These are phyloP conservation scores for Helotiales sp. DNA, from an alignment of 2,329 filamentous ascomycete genomes.

Conservation along the genomic window DNA sequence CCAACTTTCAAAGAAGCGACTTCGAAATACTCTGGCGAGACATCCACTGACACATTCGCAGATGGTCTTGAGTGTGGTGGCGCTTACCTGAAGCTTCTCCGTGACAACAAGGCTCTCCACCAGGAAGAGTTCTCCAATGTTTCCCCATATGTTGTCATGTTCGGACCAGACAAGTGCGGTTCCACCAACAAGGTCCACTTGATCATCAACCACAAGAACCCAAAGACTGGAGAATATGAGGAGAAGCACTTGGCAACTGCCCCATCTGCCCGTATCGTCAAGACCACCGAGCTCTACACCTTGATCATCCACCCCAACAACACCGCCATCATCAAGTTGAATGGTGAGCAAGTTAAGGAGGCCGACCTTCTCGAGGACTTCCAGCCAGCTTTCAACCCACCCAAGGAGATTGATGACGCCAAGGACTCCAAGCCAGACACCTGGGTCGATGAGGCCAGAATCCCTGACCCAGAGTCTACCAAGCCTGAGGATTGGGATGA, in stretches of 20 bases:
- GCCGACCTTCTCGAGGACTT: constrained; percentile 96
- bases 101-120: constrained; percentile 96
- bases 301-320: constrained; percentile 96
- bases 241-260: constrained; percentile 95
- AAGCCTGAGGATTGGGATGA: constrained; percentile 99
- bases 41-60: constrained; percentile 49
- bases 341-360: constrained; percentile 85
- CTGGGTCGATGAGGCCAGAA: constrained; percentile 94
- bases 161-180: constrained; percentile 98
- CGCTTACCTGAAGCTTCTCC: constrained; percentile 98
- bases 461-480: constrained; percentile 87
- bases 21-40: background rate
- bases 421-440: constrained; percentile 92
- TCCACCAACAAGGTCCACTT: constrained; percentile 98
- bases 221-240: constrained; percentile 99
- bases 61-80: constrained; percentile 97
- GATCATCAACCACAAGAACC: constrained; percentile 99
- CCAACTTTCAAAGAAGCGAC: background rate
- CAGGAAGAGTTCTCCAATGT: constrained; percentile 97
- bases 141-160: constrained; percentile 99
- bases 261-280: constrained; percentile 84
- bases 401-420: constrained; percentile 91
- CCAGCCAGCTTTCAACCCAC: constrained; percentile 88
- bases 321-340: constrained; percentile 89
- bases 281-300: constrained; percentile 94